Conservation (phyloP, 2,329 filamentous ascomycete species). For the Tolypocladium cylindrosporum region DNA sequence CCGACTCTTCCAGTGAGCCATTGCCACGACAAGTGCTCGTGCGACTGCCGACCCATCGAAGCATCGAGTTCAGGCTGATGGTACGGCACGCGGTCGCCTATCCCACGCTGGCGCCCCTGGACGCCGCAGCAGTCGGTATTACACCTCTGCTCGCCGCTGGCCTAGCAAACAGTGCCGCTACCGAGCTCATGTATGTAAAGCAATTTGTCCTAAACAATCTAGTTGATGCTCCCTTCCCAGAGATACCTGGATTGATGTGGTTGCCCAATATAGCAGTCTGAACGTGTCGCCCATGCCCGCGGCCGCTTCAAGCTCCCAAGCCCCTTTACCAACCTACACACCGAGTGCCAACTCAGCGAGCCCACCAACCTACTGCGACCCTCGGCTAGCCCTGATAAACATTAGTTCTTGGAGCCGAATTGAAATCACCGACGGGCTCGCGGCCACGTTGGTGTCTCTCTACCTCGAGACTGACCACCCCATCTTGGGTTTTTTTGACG, state of each 20-base stretch:
- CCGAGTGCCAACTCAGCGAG: too few species aligned
- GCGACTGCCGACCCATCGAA: background rate
- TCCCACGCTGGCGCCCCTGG: background rate
- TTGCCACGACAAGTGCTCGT: background rate
- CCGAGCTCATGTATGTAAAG: background rate
- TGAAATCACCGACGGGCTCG: background rate
- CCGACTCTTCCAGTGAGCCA: background rate
- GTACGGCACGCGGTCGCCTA: background rate
- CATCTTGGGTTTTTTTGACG: constrained; percentile 17
- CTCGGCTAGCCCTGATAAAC: background rate
- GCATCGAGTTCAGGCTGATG: background rate
- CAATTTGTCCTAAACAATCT: too few species aligned
- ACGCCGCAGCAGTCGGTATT: background rate
- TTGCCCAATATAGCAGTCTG: too few species aligned
- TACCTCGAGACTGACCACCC: constrained; percentile 20
- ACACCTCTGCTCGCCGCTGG: background rate
- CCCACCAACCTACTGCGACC: background rate
- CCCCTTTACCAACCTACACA: too few species aligned
- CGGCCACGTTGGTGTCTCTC: constrained; percentile 9
- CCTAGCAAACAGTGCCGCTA: background rate
- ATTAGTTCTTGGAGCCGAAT: background rate
- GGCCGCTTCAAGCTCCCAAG: too few species aligned
- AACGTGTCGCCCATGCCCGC: too few species aligned
- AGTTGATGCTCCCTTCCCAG: too few species aligned
- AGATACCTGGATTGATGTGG: too few species aligned